Evolutionary conservation across 2,329 filamentous ascomycete species (phyloP), one percentile per base, ranked within the genome.

Genomic region (Xylariaceae sp.): DNA sequence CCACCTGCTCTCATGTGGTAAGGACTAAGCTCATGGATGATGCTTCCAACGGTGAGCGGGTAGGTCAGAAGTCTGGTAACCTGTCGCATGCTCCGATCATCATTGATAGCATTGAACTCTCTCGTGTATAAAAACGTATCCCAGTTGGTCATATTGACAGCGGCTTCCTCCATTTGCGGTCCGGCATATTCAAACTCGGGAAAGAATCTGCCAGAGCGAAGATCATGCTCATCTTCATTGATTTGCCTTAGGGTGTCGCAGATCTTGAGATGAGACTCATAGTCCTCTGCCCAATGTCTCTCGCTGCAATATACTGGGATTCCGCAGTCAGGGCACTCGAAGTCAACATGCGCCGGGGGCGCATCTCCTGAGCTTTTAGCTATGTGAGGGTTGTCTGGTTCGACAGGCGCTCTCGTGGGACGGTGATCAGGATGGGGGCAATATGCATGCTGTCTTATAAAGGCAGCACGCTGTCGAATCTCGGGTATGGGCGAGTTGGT

Each of bases 121-220:
- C 94, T 83, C 2, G 92, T 95, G 73, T 96, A 99, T 71, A 99
- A 79, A 68, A 95, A 90, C 0, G 94, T 97, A 74, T 99, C 94
- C 94, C 94, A 99, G 74, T 95, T 99, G 49, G 89, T 96, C 89
- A 99, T 92, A 75, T 99, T 99, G 66, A 97, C 85, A 65, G 94
- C 82, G 39, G 92, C 90, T 73, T 97, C 93, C 65, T 97, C 92
- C 73, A 97, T 86, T 76, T 97, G 92, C 57, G 87, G 82, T 11
- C 88, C 90, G 0, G 94, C 92, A 71, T 96, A 96, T 62, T 92
- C 86, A 70, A 96, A 97, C 74, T 99, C 95, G 11, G 89, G 88
- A 75, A 99, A 99, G 74, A 91, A 88, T 34, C 94, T 84, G 2
- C 94, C 94, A 15, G 91, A 96, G 54, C 89, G 82, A 66, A 99